These are phyloP conservation scores for Spongospora subterranea DNA, from an alignment of 208 protist species.

Conservation along the genomic window DNA sequence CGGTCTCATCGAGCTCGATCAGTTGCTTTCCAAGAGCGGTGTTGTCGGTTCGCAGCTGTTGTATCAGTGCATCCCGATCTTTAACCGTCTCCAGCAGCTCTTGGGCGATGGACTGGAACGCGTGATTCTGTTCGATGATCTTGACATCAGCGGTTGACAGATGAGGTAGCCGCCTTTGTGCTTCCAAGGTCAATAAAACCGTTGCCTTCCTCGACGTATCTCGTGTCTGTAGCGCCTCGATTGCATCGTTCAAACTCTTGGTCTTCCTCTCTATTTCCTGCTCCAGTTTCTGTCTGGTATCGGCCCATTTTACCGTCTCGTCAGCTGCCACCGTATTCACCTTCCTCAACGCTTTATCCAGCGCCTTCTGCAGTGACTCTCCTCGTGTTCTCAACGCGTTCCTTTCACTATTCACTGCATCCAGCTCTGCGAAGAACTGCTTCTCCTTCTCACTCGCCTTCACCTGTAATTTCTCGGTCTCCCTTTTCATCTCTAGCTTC, in stretches of 20 bases:
- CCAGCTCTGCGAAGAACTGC: conserved; percentile 43
- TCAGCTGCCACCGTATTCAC: neutral
- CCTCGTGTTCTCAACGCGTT: neutral
- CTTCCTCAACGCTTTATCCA: conserved; percentile 17
- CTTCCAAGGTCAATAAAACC: neutral
- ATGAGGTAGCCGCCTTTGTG: conserved; percentile 12
- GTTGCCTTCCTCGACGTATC: neutral
- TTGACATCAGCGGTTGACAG: conserved; percentile 54
- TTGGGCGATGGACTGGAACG: conserved; percentile 39
- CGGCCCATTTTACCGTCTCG: neutral
- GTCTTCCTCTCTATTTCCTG: neutral
- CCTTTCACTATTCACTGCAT: neutral
- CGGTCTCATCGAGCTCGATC: neutral
- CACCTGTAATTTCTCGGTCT: neutral
- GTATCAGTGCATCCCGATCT: conserved; percentile 31
- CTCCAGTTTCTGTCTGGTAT: neutral
- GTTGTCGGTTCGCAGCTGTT: conserved; percentile 7
- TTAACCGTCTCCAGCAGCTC: neutral
- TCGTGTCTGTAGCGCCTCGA: conserved; percentile 2
- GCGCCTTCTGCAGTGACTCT: conserved; percentile 3
- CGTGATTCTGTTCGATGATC: conserved; percentile 53
- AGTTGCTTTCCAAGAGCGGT: neutral
- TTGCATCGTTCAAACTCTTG: conserved; percentile 16
- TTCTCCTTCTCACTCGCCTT: conserved; percentile 37
- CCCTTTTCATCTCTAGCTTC: neutral